Conservation (phyloP, 139 green algal genomes). For the Chlorella sp. region DNA sequence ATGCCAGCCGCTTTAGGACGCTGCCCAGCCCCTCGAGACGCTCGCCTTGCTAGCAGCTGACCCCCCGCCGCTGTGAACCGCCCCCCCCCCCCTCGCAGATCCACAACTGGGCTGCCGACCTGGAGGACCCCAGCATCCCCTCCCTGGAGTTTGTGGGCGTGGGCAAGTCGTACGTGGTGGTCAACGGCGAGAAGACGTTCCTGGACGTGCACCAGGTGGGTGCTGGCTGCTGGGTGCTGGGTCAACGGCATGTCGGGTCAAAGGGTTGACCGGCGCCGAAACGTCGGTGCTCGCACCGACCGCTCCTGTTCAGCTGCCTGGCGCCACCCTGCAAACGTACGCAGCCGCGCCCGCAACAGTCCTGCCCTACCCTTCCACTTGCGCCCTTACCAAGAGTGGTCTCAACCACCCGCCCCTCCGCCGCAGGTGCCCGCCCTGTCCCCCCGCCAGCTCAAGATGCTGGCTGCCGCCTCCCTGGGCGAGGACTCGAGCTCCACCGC, state of each 20-base stretch:
- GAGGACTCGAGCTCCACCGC: not conserved
- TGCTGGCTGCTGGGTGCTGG: too few species aligned
- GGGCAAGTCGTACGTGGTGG: conserved; percentile 71
- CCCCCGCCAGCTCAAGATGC: conserved; percentile 17
- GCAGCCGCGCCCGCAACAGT: not conserved
- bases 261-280: too few species aligned
- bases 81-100: conserved; percentile 45
- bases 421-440: conserved; percentile 15
- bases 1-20: too few species aligned
- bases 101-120: conserved; percentile 77
- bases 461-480: not conserved
- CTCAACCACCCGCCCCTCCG: not conserved
- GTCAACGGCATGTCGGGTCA: too few species aligned
- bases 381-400: not conserved
- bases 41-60: not conserved
- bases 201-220: conserved; percentile 69
- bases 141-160: conserved; percentile 73
- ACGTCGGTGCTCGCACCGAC: not conserved
- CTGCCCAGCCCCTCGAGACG: too few species aligned
- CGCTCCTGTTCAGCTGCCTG: not conserved
- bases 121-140: conserved; percentile 47
- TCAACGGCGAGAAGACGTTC: conserved; percentile 73
- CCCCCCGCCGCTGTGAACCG: not conserved
- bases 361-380: not conserved
- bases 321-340: too few species aligned